A percentile compares a stretch with the other conserved stretches of the same genome.
phyloP scores from a whole-genome alignment of 495 filamentous ascomycete genomes.

The Aspergillus incahuasiensis region DNA sequence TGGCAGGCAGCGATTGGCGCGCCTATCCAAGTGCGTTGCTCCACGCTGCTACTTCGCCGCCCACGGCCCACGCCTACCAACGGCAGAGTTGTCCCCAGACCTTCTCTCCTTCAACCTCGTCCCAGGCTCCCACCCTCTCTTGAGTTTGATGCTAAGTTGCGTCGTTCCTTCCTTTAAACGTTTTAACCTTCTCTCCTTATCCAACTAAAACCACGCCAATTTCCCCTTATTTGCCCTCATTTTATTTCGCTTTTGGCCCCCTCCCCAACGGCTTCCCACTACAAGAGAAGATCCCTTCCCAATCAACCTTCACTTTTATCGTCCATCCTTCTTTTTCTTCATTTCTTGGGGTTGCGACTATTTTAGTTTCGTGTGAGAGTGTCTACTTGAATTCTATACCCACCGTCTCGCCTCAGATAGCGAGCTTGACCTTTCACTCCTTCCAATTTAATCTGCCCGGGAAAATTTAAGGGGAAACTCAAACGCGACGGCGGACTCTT shows the following conservation, averaged over 20 bases:
- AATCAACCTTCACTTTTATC: neutral
- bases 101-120: neutral
- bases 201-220: neutral
- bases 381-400: neutral
- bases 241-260: conserved; percentile 5
- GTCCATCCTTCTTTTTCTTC: neutral
- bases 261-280: conserved; percentile 1
- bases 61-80: neutral
- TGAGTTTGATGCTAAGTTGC: conserved; percentile 15
- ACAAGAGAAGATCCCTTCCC: conserved; percentile 12
- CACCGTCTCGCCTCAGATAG: neutral
- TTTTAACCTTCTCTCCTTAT: conserved; percentile 6
- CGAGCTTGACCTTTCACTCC: neutral
- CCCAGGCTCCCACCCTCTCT: neutral
- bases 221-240: conserved; percentile 5
- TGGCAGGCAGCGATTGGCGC: neutral
- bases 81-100: conserved; percentile 5
- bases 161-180: conserved; percentile 17
- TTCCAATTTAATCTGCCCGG: conserved; percentile 3
- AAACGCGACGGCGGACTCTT: conserved; percentile 9
- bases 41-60: conserved; percentile 2
- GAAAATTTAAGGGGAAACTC: conserved; percentile 2
- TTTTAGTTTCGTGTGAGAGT: conserved; percentile 1
- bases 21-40: neutral
- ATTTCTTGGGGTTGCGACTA: conserved; percentile 1